Base-by-base conservation (phyloP, 176 grass and related monocot genomes). In the Carex pumila region DNA sequence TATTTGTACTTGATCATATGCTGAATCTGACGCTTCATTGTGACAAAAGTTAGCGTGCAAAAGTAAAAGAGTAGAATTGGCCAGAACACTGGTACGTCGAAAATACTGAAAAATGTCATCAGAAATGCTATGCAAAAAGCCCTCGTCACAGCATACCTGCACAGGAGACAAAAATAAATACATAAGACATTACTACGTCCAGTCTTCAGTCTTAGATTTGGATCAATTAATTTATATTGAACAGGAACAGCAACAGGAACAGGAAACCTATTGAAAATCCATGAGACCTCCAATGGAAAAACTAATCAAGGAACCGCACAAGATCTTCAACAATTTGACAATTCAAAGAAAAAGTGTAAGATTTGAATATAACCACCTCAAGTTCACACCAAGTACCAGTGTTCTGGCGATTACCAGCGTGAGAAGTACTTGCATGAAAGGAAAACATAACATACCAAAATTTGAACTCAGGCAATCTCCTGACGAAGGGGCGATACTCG, bases 1-100 rank as follows among this genome's bases (percentile, higher is more conserved):
- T 94, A 94, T 94, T 83, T 92, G 81, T 94, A 94, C 76, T 90
- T 94, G 50, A 94, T 85, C 92, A 94, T 94, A 86, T 94, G 90
- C 60, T 88, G 90, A 61, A 94, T 88, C 78, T 94, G 92, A 12
- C 86, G 85, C 88, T 94, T 94, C 90, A 94, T 92, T 85, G 92
- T 92, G 61, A 92, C 86, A 5, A 90, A 88, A 84, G 88, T 86
- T 79, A 94, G 81, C 47, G 88, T 79, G 30, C 89, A 89, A 84
- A 90, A 94, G 65, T 92, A 94, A 70, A 94, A 90, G 43, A 94
- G 69, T 69, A 94, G 88, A 84, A 94, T 94, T 50, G 92, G 92
- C 92, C 90, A 94, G 88, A 94, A 94, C 25, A 94, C 92, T 41
- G 90, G 92, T 37, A 94, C 90, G 19, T 94, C 84, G 22, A 94